Conservation (phyloP, 257 asterid genomes). For the Nicotiana otophora region DNA sequence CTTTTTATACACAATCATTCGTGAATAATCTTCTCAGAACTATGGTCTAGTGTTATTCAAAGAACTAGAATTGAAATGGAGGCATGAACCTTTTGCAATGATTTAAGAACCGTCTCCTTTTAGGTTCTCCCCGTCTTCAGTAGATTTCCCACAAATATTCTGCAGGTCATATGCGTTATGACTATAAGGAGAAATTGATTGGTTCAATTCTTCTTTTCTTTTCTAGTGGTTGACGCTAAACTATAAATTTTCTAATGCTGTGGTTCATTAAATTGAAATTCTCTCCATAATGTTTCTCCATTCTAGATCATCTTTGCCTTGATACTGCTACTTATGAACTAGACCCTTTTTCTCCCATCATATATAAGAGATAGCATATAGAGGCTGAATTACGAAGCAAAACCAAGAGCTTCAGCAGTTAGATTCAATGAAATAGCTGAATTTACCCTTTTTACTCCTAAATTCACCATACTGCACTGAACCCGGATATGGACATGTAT, state of each 20-base stretch:
- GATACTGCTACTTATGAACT: neutral
- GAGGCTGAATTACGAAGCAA: neutral
- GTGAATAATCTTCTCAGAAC: neutral
- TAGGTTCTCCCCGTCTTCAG: neutral
- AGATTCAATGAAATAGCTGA: neutral
- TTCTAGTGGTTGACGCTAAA: neutral
- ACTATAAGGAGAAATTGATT: neutral
- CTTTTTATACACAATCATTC: neutral
- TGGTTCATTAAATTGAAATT: neutral
- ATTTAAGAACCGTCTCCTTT: neutral
- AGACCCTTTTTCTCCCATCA: neutral
- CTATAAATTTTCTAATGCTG: neutral
- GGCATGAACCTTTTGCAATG: neutral
- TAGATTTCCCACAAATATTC: neutral
- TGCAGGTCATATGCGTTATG: neutral
- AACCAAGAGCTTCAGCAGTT: neutral
- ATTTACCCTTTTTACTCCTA: neutral
- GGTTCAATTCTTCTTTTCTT: neutral
- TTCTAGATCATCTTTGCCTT: neutral
- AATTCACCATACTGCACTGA: neutral
- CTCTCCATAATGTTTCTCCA: neutral
- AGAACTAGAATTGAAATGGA: neutral
- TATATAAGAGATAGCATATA: neutral
- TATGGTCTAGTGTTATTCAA: neutral
- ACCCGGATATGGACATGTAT: neutral